Evolutionary conservation across 257 asterid species (phyloP), one percentile per base, ranked within the genome.

Genomic region (Misopates orontium): DNA sequence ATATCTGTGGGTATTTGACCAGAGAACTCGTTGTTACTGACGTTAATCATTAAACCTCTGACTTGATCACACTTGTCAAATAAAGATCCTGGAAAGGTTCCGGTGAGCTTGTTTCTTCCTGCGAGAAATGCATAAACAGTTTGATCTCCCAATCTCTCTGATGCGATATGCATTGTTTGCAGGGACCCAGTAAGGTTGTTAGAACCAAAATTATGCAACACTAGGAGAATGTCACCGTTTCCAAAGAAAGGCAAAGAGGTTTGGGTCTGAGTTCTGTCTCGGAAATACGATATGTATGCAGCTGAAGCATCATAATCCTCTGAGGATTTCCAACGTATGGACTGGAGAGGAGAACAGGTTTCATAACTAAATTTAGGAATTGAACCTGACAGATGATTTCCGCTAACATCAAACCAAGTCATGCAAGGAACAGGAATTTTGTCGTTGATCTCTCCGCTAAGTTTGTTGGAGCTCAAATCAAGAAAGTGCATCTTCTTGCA

Each of bases 341-440:
- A 68, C 1, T 16, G 68, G 23, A 69, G 23, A 25, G 68, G 77
- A 68, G 77, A 80, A 76, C 97, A 90, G 24, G 75, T 62, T 56
- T 61, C 62, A 47, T 64, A 56, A 20, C 51, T 67, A 55, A 93
- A 90, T 73, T 62, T 80, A 13, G 99, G 99, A 42, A 93, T 81
- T 3, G 90, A 55, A 19, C 99, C 99, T 0, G 96, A 82, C 21
- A 93, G 63, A 72, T 0, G 8, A 79, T 93, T 93, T 54, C 76
- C 87, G 31, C 95, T 90, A 60, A 90, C 75, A 74, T 93, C 95
- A 47, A 93, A 93, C 67, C 86, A 72, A 72, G 66, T 68, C 97
- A 90, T 87, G 75, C 97, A 93, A 52, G 95, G 99, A 60, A 93
- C 96, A 47, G 85, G 88, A 64, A 93, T 80, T 58, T 69, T 73